These are phyloP conservation scores for Schrenkiella parvula DNA, from an alignment of 345 rosid species.

Conservation along the genomic window DNA sequence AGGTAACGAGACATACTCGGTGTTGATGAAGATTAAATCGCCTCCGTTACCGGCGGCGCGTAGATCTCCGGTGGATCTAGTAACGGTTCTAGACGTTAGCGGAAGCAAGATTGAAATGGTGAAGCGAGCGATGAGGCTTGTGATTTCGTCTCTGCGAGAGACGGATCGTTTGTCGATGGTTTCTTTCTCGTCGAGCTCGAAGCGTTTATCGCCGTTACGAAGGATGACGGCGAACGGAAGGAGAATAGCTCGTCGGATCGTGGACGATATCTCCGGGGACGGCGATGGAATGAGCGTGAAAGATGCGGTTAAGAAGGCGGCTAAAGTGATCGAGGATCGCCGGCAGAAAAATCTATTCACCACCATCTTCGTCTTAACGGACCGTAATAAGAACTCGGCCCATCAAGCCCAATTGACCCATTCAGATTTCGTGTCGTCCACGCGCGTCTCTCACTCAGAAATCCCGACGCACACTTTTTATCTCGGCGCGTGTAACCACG, in stretches of 20 bases:
- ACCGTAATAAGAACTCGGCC: constrained; percentile 40
- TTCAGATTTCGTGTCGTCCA: constrained; percentile 41
- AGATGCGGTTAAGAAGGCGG: constrained; percentile 90
- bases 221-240: constrained; percentile 75
- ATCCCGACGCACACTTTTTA: constrained; percentile 60
- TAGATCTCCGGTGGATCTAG: constrained; percentile 68
- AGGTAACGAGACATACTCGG: constrained; percentile 49
- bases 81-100: constrained; percentile 71
- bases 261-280: constrained; percentile 54
- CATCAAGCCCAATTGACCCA: constrained; percentile 27
- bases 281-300: constrained; percentile 58
- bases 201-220: constrained; percentile 59
- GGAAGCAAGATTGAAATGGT: constrained; percentile 46
- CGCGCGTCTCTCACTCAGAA: constrained; percentile 48
- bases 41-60: constrained; percentile 36
- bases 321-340: constrained; percentile 82
- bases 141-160: constrained; percentile 55
- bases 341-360: constrained; percentile 62
- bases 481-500: constrained; percentile 36
- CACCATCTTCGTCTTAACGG: constrained; percentile 55
- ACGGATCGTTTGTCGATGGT: constrained; percentile 80
- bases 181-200: constrained; percentile 66
- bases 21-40: constrained; percentile 57
- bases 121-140: constrained; percentile 57
- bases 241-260: constrained; percentile 57